These are phyloP conservation scores for Fusarium compactum DNA, from an alignment of 2,329 filamentous ascomycete genomes.

Conservation along the genomic window DNA sequence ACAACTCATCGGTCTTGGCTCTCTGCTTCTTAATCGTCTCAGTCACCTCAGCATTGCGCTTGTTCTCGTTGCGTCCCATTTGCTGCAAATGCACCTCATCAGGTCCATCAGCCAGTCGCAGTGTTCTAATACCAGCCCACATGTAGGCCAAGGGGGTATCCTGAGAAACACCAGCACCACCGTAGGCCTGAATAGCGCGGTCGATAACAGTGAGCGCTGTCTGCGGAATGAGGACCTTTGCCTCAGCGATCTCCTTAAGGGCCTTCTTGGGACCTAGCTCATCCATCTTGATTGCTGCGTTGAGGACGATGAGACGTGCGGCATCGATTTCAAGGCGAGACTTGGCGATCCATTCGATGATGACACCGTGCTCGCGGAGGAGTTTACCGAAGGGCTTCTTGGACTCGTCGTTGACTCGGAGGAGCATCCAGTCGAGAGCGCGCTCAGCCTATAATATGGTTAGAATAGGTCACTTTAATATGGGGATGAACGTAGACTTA, in stretches of 20 bases:
- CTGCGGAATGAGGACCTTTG: constrained; percentile 90
- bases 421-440: constrained; percentile 94
- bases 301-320: constrained; percentile 88
- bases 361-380: constrained; percentile 89
- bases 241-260: constrained; percentile 92
- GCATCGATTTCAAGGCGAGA: constrained; percentile 95
- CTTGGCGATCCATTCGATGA: constrained; percentile 93
- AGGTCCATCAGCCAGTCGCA: constrained; percentile 90
- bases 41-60: constrained; percentile 70
- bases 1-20: constrained; percentile 72
- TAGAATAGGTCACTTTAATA: background rate
- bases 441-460: constrained; percentile 73
- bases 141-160: constrained; percentile 90
- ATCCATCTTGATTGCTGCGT: constrained; percentile 96
- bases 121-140: constrained; percentile 84
- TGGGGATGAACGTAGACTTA: constrained; percentile 52
- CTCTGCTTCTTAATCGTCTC: constrained; percentile 73
- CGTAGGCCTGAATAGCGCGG: constrained; percentile 92
- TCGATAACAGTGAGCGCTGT: constrained; percentile 90
- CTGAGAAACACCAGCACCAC: constrained; percentile 90
- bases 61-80: constrained; percentile 84
- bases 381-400: constrained; percentile 94
- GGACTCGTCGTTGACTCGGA: constrained; percentile 89
- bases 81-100: constrained; percentile 94
- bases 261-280: constrained; percentile 87